These are phyloP conservation scores for Xylariaceae sp. DNA, from an alignment of 2,329 filamentous ascomycete species.

Conservation along the genomic window DNA sequence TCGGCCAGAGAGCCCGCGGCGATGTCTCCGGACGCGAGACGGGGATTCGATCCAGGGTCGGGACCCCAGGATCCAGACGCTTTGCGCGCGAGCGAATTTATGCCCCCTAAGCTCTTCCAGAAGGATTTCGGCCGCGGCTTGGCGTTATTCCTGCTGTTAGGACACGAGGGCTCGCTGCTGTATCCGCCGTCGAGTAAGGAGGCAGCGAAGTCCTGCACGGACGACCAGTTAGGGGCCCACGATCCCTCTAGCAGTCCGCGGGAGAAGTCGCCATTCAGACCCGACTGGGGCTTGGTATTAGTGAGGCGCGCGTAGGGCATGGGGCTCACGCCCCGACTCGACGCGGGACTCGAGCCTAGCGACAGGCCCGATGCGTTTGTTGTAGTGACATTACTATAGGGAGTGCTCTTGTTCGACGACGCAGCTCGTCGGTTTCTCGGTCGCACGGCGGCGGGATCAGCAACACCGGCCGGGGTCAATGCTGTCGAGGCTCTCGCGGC, in stretches of 20 bases:
- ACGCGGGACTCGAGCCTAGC: conserved; percentile 35
- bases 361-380: conserved; percentile 32
- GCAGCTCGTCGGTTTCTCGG: conserved; percentile 47
- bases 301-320: conserved; percentile 41
- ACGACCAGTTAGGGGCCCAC: conserved; percentile 51
- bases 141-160: conserved; percentile 29
- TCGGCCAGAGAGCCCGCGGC: conserved; percentile 50
- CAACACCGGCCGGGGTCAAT: conserved; percentile 38
- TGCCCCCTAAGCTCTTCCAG: conserved; percentile 29
- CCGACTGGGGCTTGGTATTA: conserved; percentile 24
- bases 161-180: conserved; percentile 32
- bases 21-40: conserved; percentile 43
- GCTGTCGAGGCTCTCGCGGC: conserved; percentile 45
- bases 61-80: conserved; percentile 46
- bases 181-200: conserved; percentile 38
- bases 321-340: conserved; percentile 45
- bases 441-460: conserved; percentile 40
- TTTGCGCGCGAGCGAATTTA: conserved; percentile 22
- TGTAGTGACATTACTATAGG: conserved; percentile 21
- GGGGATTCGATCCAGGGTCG: conserved; percentile 37
- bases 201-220: conserved; percentile 50
- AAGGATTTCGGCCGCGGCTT: conserved; percentile 30
- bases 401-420: conserved; percentile 25
- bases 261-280: conserved; percentile 31
- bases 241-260: conserved; percentile 46